Percentiles rank a stretch among this genome's conserved stretches.
Conservation (phyloP, 2,329 filamentous ascomycete genomes). For the Hymenoscyphus scutula region DNA sequence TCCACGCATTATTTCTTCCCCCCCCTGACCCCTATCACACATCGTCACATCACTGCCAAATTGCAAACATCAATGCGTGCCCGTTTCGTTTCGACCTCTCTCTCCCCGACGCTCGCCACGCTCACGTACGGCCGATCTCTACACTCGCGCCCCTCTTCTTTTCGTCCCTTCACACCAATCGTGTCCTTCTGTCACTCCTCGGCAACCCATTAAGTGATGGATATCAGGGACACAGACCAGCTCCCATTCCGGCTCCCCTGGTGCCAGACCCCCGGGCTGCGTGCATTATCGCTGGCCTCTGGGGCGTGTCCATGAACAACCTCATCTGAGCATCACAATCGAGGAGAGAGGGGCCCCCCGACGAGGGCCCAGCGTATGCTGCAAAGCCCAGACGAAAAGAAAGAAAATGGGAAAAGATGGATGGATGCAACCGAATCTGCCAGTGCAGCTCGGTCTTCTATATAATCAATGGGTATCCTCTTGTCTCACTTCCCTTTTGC, state of each 20-base stretch:
- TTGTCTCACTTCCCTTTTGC: not conserved
- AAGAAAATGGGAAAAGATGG: slow-evolving; percentile 2
- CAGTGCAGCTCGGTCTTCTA: slow-evolving; percentile 8
- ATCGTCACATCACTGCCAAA: not conserved
- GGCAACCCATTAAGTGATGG: not conserved
- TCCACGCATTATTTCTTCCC: not conserved
- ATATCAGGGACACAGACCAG: not conserved
- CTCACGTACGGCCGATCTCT: not conserved
- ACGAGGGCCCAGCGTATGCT: slow-evolving; percentile 8
- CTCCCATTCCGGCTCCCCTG: not conserved
- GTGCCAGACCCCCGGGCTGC: not conserved
- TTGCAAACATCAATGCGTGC: not conserved
- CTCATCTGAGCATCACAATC: slow-evolving; percentile 4
- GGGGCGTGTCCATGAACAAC: slow-evolving; percentile 10
- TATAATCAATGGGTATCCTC: slow-evolving; percentile 3
- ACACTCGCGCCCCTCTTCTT: not conserved
- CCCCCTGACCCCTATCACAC: slow-evolving; percentile 1
- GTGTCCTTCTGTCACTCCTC: not conserved
- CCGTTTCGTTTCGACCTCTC: not conserved
- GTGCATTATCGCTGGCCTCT: slow-evolving; percentile 4
- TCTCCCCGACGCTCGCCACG: not conserved
- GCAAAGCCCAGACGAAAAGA: slow-evolving; percentile 5
- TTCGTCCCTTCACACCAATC: not conserved
- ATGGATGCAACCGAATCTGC: slow-evolving; percentile 1
- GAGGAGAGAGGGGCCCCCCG: slow-evolving; percentile 1